Base-by-base conservation (phyloP, 2,329 filamentous ascomycete genomes). In the Alternaria sp. region DNA sequence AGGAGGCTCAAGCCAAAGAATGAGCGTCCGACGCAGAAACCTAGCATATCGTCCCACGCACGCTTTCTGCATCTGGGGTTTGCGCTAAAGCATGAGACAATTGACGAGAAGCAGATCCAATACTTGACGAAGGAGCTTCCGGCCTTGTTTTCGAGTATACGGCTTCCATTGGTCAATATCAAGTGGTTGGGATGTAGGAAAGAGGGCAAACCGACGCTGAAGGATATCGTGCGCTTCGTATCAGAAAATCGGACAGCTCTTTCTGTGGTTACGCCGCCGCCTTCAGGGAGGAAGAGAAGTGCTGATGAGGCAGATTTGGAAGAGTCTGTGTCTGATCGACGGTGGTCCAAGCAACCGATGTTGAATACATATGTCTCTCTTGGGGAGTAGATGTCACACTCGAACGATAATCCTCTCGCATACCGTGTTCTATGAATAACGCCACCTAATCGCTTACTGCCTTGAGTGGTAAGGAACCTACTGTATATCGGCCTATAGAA, bases 41-140 rank as follows among this genome's bases (percentile, higher is more conserved):
- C 46, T 14, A 43, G 26, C 21, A 54, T 58, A 15, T 18, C 45
- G n/a, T 25, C 44, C 9, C 49, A 55, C 45, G 30, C 54, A 23
- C 55, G 50, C 11, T 63, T 59, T 41, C 26, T 63, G n/a, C 49
- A 59, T 25, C 56, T 60, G 15, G 56, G 56, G 10, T 60, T 63
- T 8, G 49, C 51, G 10, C 55, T 63, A 3, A 43, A 47, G 14
- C 14, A 63, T 14, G 61, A 21, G 1, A 44, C 43, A 5, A 44
- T 44, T 2, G 1, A 44, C 5, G 43, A 44, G 18, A 11, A 1
- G 5, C 43, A 44, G 43, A 44, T 44, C 2, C 18, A 3, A 8
- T 44, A 6, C 18, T 44, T 44, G 6, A 44, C 43, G 5, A 44
- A 44, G 43, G 43, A 44, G 1, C 43, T 44, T 4, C 43, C 43